Evolutionary conservation across 495 filamentous ascomycete genomes (phyloP).

Genomic region (Penicillium salamii): DNA sequence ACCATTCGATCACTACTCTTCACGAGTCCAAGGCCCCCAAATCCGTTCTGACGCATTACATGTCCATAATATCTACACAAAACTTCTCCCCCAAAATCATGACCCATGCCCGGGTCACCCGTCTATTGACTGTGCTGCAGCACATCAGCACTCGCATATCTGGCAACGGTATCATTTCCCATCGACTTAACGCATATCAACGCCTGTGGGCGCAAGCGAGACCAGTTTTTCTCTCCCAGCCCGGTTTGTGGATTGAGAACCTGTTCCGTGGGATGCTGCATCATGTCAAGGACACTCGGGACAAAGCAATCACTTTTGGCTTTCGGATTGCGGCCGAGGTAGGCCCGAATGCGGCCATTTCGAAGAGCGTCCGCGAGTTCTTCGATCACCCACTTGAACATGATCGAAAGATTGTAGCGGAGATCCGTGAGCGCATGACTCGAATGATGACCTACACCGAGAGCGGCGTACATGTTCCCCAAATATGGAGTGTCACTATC

Average conservation of each 20-base stretch:
- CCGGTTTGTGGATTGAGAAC: conserved; percentile 68
- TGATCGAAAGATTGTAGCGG: conserved; percentile 58
- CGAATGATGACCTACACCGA: conserved; percentile 66
- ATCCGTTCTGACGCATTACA: conserved; percentile 68
- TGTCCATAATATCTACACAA: conserved; percentile 74
- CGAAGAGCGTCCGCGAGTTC: conserved; percentile 61
- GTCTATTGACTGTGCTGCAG: conserved; percentile 65
- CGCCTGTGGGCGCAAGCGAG: conserved; percentile 68
- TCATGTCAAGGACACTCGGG: conserved; percentile 68
- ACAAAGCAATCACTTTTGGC: conserved; percentile 70
- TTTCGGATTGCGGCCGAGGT: conserved; percentile 60
- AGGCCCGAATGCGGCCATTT: conserved; percentile 62
- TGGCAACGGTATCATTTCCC: conserved; percentile 72
- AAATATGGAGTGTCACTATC: conserved; percentile 81
- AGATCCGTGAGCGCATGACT: conserved; percentile 62
- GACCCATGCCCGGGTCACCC: conserved; percentile 62
- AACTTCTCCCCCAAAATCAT: conserved; percentile 73
- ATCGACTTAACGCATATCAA: conserved; percentile 72
- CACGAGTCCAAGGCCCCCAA: conserved; percentile 66
- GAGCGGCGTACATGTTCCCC: conserved; percentile 67
- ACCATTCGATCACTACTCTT: conserved; percentile 70
- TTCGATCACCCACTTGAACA: conserved; percentile 58
- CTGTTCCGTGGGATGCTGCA: conserved; percentile 80
- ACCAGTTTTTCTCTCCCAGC: conserved; percentile 57
- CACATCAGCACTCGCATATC: conserved; percentile 68